Percentiles rank a stretch among this genome's conserved stretches.
Evolutionary conservation across 2,329 filamentous ascomycete species (phyloP).

Genomic region (Bisporella sp.): DNA sequence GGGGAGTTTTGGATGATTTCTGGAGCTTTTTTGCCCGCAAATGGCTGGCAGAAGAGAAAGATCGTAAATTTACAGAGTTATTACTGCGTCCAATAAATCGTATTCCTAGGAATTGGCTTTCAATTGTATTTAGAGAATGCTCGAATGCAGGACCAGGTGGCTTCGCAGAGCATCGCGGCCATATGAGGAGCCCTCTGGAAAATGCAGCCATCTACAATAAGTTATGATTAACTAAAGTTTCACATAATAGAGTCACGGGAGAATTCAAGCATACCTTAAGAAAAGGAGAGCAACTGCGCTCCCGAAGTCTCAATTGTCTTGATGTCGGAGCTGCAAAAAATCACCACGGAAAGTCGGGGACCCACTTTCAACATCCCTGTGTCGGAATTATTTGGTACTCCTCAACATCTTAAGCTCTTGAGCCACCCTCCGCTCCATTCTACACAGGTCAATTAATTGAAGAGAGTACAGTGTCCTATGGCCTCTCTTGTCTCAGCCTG

Average conservation of each 20-base stretch:
- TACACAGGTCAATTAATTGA: conserved; percentile 24
- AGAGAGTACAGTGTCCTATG: conserved; percentile 36
- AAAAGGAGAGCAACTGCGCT: no score
- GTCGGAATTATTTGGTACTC: conserved; percentile 12
- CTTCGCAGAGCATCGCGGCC: conserved; percentile 9
- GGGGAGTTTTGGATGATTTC: background rate
- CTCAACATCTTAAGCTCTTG: conserved; percentile 10
- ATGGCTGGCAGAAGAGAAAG: conserved; percentile 3
- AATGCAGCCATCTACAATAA: conserved; percentile 28
- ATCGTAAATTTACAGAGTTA: conserved; percentile 4
- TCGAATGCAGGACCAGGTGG: background rate
- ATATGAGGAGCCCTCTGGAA: conserved; percentile 26
- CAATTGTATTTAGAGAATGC: conserved; percentile 4
- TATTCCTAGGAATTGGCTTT: conserved; percentile 4
- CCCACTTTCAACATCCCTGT: background rate
- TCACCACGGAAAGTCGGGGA: conserved; percentile 14
- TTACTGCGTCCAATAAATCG: background rate
- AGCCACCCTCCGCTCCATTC: conserved; percentile 8
- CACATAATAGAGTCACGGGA: background rate
- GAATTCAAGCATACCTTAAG: no score
- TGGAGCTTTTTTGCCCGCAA: conserved; percentile 11
- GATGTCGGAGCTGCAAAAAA: background rate
- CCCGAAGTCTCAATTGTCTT: conserved; percentile 8
- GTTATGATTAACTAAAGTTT: conserved; percentile 2
- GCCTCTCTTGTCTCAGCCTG: conserved; percentile 59